Conservation (phyloP, 495 filamentous ascomycete species). For the Penicillium manginii region DNA sequence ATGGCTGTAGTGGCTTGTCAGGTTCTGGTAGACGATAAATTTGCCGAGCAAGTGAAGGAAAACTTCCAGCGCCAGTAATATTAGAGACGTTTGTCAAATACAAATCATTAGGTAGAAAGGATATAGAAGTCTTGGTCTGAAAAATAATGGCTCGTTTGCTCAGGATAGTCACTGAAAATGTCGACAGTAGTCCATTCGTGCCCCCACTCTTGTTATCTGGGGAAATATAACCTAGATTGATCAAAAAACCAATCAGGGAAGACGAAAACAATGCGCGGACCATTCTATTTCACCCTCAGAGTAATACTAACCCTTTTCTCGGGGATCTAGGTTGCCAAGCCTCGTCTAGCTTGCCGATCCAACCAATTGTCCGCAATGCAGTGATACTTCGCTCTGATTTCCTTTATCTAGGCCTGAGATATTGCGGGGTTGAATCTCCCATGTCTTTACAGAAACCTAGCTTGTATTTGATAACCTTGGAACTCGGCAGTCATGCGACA, state of each 20-base stretch:
- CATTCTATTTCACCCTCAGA: not conserved
- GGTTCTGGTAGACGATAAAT: constrained; percentile 48
- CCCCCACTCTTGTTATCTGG: constrained; percentile 9
- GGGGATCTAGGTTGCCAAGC: constrained; percentile 16
- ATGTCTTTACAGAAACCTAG: not conserved
- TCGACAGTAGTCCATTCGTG: not conserved
- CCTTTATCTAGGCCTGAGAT: constrained; percentile 7
- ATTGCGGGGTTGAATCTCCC: constrained; percentile 18
- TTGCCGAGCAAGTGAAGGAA: constrained; percentile 34
- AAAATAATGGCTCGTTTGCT: not conserved
- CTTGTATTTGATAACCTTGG: constrained; percentile 1
- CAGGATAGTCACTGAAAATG: not conserved
- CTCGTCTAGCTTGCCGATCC: constrained; percentile 29
- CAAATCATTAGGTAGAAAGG: not conserved
- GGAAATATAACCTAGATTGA: constrained; percentile 5
- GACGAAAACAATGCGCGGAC: not conserved
- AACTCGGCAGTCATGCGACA: not conserved
- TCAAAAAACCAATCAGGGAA: not conserved
- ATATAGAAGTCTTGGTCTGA: not conserved
- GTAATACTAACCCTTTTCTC: not conserved
- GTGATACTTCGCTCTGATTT: not conserved
- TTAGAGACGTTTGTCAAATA: not conserved
- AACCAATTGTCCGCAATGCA: constrained; percentile 18
- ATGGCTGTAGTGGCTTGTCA: constrained; percentile 60
- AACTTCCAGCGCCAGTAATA: constrained; percentile 29